Evolutionary conservation across 2,329 filamentous ascomycete species (phyloP).

Genomic region (Conoideocrella luteorostrata): DNA sequence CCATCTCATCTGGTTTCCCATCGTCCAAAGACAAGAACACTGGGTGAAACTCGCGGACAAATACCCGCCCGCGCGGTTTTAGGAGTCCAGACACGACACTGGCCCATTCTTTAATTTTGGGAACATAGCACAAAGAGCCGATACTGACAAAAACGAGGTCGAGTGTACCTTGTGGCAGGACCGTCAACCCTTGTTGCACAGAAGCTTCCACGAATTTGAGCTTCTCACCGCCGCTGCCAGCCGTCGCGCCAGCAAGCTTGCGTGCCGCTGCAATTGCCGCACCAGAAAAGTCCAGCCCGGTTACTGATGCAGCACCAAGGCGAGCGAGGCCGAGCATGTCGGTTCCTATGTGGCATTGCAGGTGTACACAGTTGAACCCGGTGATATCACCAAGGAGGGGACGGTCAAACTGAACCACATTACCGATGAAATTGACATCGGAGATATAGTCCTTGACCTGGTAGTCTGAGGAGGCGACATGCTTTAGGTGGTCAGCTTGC

Average conservation of each 20-base stretch:
- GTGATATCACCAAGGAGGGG: slow-evolving; percentile 8
- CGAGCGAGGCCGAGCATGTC: slow-evolving; percentile 13
- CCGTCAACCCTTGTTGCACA: slow-evolving; percentile 7
- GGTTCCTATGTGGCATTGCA: slow-evolving; percentile 15
- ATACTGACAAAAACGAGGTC: slow-evolving; percentile 15
- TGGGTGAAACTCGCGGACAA: slow-evolving; percentile 12
- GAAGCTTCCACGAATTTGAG: slow-evolving; percentile 11
- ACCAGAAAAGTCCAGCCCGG: slow-evolving; percentile 12
- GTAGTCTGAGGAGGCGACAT: slow-evolving; percentile 10
- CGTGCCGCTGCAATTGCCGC: slow-evolving; percentile 9
- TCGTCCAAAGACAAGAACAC: slow-evolving; percentile 11
- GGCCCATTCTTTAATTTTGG: slow-evolving; percentile 8
- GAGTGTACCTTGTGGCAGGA: not conserved
- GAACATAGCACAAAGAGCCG: slow-evolving; percentile 13
- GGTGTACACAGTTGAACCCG: slow-evolving; percentile 10
- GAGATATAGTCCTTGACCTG: slow-evolving; percentile 6
- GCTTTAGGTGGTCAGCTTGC: slow-evolving; percentile 6
- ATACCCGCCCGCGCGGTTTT: slow-evolving; percentile 10
- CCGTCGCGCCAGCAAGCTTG: slow-evolving; percentile 7
- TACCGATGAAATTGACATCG: slow-evolving; percentile 4
- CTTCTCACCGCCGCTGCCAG: slow-evolving; percentile 7
- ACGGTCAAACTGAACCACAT: slow-evolving; percentile 8
- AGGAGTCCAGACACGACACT: slow-evolving; percentile 9
- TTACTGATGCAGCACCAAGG: slow-evolving; percentile 12
- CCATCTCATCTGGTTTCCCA: not conserved